Evolutionary conservation across 139 green algal genomes (phyloP).

Genomic region (Astrephomene gubernaculifera): DNA sequence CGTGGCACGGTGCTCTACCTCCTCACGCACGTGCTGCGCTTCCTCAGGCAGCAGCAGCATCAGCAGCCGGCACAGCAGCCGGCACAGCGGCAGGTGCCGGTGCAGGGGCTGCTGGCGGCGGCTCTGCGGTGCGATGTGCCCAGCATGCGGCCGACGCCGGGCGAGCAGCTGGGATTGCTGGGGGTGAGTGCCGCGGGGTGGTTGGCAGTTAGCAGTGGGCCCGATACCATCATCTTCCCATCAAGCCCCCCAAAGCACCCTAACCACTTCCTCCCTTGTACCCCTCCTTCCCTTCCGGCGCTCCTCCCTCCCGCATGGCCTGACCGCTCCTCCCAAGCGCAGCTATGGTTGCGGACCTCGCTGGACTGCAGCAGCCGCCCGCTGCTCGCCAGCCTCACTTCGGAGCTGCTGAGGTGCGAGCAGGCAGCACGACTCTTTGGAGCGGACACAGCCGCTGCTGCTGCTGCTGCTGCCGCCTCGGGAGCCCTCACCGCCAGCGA

Average conservation of each 20-base stretch:
- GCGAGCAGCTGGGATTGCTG: slow-evolving; percentile 9
- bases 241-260: too few species aligned
- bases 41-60: neutral
- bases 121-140: neutral
- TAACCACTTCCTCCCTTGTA: neutral
- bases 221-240: neutral
- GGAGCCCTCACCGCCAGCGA: neutral
- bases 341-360: slow-evolving; percentile 8
- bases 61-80: neutral
- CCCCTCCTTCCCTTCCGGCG: neutral
- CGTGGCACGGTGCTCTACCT: neutral
- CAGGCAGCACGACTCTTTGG: too few species aligned
- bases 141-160: neutral
- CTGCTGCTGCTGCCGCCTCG: neutral
- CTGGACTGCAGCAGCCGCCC: slow-evolving; percentile 10
- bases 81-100: too few species aligned
- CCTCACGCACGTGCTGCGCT: neutral
- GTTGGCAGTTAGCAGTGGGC: neutral
- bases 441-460: neutral
- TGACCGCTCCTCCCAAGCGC: too few species aligned
- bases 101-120: neutral
- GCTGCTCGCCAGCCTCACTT: slow-evolving; percentile 1
- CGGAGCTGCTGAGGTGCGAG: neutral
- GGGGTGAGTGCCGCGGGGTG: slow-evolving; percentile 6
- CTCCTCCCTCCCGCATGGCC: too few species aligned